Evolutionary conservation across 208 protist species (phyloP).

Genomic region (Trypanosoma mega): DNA sequence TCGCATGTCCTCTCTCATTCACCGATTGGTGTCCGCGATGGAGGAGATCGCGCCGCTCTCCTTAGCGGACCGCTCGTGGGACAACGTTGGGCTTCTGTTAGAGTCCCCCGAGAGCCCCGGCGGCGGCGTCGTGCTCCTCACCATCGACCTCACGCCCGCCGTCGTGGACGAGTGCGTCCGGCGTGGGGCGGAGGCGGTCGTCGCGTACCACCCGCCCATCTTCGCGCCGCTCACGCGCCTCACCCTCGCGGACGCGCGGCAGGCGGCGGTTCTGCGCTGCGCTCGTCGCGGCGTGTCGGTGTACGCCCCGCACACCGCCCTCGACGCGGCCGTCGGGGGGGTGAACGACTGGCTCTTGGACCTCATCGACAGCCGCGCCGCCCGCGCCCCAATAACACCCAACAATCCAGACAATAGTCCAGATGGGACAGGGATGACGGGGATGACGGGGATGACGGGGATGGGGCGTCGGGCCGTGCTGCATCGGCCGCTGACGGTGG

Average conservation of each 20-base stretch:
- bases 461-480: constrained; percentile 4
- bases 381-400: constrained; percentile 41
- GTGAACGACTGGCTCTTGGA: constrained; percentile 93
- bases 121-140: constrained; percentile 69
- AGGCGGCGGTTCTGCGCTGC: constrained; percentile 65
- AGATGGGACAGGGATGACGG: constrained; percentile 34
- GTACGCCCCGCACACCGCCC: constrained; percentile 92
- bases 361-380: constrained; percentile 34
- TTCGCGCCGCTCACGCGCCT: constrained; percentile 86
- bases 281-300: constrained; percentile 81
- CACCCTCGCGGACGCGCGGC: constrained; percentile 62
- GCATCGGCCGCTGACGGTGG: constrained; percentile 66
- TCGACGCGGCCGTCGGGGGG: constrained; percentile 76
- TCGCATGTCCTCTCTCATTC: constrained; percentile 38
- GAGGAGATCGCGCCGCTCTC: constrained; percentile 77
- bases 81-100: constrained; percentile 94
- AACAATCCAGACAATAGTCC: no score
- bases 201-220: constrained; percentile 92
- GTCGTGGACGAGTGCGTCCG: constrained; percentile 88
- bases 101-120: constrained; percentile 66
- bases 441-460: constrained; percentile 16
- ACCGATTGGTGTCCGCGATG: constrained; percentile 63
- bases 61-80: constrained; percentile 90
- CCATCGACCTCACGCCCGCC: constrained; percentile 89
- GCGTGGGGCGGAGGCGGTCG: constrained; percentile 66